Evolutionary conservation across 768 basidiomycete species (phyloP), one percentile per base, ranked within the genome.

Genomic region (Boletellus emodensis): DNA sequence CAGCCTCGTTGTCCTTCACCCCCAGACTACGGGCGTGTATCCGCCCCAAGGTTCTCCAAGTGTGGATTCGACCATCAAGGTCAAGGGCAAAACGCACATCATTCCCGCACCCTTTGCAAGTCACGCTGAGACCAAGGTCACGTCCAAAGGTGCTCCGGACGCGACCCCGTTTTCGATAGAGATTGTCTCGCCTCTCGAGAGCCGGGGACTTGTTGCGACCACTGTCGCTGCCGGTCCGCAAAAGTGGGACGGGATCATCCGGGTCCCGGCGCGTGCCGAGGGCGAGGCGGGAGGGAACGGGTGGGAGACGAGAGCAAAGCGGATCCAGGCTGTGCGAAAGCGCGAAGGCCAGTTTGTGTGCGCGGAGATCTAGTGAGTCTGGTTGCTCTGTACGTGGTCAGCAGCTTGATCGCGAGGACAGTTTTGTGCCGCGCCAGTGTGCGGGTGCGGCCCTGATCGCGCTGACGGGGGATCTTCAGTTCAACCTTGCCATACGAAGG

Each of bases 391-490:
- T 52, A 40, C 3, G 11, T 40, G 22, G 12, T 15, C 36, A 22
- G 55, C 8, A 26, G 38, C 35, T 44, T 20, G 15, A 44, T 30
- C 12, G 35, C 18, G 46, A 40, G 13, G 7, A 36, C 42, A 65
- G 64, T 39, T 57, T 48, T 30, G 61, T 61, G 8, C 61, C 64
- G 14, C 53, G 46, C 34, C 54, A 46, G 33, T 65, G 57, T 37
- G 70, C 70, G 7, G 81, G 80, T 15, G 75, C 83, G 0, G 79
- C 80, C 0, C 65, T 79, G 24, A 66, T 87, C 32, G 56, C 71
- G 12, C 57, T 79, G 18, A 87, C 85, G 2, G 85, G 85, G 9
- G 82, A 85, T 58, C 37, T 42, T 0, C 71, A 72, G 22, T 83
- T 84, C 60, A 64, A 68, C 37, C 65, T 69, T 43, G 66, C 75